Conservation (phyloP, 2,329 filamentous ascomycete species). For the Fusarium devonianum region DNA sequence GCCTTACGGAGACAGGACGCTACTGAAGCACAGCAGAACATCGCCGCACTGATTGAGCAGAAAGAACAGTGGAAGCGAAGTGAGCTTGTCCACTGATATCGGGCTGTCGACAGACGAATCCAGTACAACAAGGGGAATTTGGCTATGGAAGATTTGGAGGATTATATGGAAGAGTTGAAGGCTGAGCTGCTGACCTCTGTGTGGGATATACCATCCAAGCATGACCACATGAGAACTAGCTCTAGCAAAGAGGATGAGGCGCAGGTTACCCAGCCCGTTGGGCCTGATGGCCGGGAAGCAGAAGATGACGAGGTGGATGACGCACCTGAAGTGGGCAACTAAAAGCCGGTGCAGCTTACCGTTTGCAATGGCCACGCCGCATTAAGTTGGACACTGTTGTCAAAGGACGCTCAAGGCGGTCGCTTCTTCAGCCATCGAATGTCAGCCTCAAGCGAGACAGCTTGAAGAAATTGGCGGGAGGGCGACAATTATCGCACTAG, state of each 20-base stretch:
- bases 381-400: too few species aligned
- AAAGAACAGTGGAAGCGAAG: conserved; percentile 3
- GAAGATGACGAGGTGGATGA: too few species aligned
- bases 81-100: conserved; percentile 8
- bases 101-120: conserved; percentile 18
- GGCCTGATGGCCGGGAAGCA: too few species aligned
- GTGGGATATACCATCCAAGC: background rate
- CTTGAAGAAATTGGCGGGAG: too few species aligned
- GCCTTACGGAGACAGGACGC: background rate
- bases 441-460: too few species aligned
- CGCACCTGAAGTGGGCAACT: too few species aligned
- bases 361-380: too few species aligned
- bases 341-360: too few species aligned
- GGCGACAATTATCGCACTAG: too few species aligned
- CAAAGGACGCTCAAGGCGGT: too few species aligned
- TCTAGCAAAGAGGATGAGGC: background rate
- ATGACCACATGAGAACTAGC: background rate
- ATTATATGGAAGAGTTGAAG: conserved; percentile 10
- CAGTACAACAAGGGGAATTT: background rate
- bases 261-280: too few species aligned
- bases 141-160: conserved; percentile 10
- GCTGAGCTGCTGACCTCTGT: conserved; percentile 5
- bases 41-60: background rate
- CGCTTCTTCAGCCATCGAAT: too few species aligned
- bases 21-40: background rate